phyloP scores from a whole-genome alignment of 495 filamentous ascomycete genomes.

The Patellaria atrata region DNA sequence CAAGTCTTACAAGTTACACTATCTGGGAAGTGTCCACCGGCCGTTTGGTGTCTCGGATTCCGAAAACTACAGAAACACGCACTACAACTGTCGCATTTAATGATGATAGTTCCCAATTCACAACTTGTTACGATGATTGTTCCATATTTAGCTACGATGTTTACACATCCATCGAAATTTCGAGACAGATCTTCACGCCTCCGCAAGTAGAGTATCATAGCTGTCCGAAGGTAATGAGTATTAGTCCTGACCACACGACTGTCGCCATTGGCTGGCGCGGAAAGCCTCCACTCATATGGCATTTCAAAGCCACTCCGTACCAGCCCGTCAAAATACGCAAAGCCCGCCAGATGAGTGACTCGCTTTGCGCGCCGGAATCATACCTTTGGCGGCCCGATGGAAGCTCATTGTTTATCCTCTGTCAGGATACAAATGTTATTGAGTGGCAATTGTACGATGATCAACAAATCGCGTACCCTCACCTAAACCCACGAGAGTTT shows the following conservation, averaged over 20 bases:
- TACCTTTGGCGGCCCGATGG: constrained; percentile 1
- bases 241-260: too few species aligned
- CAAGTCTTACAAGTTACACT: constrained; percentile 1
- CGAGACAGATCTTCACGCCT: too few species aligned
- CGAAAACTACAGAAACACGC: neutral
- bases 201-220: too few species aligned
- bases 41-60: neutral
- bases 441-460: constrained; percentile 5
- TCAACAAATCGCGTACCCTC: constrained; percentile 2
- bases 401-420: constrained; percentile 1
- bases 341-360: constrained; percentile 1
- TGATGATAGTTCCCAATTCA: neutral
- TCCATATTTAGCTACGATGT: neutral
- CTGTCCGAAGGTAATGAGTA: too few species aligned
- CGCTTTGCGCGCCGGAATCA: constrained; percentile 2
- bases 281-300: too few species aligned
- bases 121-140: constrained; percentile 1
- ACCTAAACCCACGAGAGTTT: constrained; percentile 1
- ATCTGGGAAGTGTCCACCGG: constrained; percentile 5
- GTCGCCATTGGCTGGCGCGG: too few species aligned
- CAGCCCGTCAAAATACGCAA: constrained; percentile 1
- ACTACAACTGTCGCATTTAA: constrained; percentile 1
- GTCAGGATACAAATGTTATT: constrained; percentile 4
- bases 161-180: too few species aligned
- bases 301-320: too few species aligned